Evolutionary conservation across 129 eudicot species (phyloP).

Genomic region (Oenanthe sinensis): DNA sequence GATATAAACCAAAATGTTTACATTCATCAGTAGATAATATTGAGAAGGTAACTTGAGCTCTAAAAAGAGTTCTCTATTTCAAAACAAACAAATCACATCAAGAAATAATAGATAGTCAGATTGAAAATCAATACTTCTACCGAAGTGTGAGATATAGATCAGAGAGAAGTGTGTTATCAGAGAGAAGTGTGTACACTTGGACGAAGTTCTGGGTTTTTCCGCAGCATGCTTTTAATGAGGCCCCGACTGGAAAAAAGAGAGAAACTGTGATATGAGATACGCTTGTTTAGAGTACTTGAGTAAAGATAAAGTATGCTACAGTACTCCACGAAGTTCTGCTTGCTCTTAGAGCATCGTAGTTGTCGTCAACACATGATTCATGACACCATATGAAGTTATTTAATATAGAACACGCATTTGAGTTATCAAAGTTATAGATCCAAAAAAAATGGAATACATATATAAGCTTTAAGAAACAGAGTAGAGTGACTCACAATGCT

Average conservation of each 20-base stretch:
- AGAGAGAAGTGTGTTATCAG: conserved; percentile 25
- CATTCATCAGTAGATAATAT: not conserved
- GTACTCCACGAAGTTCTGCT: not conserved
- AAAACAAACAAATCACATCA: not conserved
- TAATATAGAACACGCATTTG: not conserved
- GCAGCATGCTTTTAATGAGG: conserved; percentile 86
- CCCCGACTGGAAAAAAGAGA: conserved; percentile 53
- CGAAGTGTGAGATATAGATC: conserved; percentile 7
- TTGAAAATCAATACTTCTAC: not conserved
- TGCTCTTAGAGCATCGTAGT: not conserved
- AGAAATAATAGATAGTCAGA: not conserved
- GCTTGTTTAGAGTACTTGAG: not conserved
- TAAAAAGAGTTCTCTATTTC: not conserved
- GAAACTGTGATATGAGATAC: not conserved
- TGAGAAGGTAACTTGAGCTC: not conserved
- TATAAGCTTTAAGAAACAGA: not conserved
- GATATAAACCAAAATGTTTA: not conserved
- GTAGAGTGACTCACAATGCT: conserved; percentile 57
- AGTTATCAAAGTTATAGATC: not conserved
- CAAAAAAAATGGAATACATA: not conserved
- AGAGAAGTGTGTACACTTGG: conserved; percentile 62
- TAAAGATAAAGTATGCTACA: not conserved
- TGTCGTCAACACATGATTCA: not conserved
- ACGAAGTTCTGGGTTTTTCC: conserved; percentile 88
- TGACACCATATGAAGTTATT: not conserved